These are phyloP conservation scores for Avena atlantica DNA, from an alignment of 176 grass and related monocot genomes.

Conservation along the genomic window DNA sequence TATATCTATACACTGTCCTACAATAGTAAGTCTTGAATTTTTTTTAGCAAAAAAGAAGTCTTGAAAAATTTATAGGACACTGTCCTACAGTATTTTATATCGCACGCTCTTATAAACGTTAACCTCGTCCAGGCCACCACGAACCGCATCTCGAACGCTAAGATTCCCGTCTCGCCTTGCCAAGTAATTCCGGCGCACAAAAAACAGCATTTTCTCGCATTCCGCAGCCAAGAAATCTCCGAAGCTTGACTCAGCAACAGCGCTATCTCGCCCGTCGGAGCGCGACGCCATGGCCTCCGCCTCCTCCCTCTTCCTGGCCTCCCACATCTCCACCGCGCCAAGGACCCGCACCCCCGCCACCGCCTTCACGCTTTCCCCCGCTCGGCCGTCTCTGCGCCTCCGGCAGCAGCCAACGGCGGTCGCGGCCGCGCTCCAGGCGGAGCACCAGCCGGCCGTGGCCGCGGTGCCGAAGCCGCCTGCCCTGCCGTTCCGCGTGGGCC, in stretches of 20 bases:
- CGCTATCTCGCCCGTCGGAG: constrained; percentile 31
- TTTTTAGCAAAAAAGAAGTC: too few relatives aligned
- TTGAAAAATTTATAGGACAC: too few relatives aligned
- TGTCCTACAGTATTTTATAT: too few relatives aligned
- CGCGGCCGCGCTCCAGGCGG: constrained; percentile 65
- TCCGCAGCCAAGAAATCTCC: not conserved
- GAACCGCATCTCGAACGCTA: constrained; percentile 32
- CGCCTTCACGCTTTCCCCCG: not conserved
- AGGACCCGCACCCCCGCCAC: not conserved
- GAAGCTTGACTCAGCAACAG: constrained; percentile 18
- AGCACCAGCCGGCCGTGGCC: constrained; percentile 65
- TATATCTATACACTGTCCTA: too few relatives aligned
- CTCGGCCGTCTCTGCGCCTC: constrained; percentile 25
- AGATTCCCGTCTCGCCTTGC: constrained; percentile 24
- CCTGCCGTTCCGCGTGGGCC: constrained; percentile 85
- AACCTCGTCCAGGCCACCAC: not conserved
- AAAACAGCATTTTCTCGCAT: constrained; percentile 30
- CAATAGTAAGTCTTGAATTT: too few relatives aligned
- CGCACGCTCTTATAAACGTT: not conserved
- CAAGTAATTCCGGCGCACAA: constrained; percentile 40
- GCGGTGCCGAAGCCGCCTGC: constrained; percentile 61
- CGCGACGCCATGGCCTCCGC: constrained; percentile 67
- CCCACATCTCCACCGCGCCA: constrained; percentile 49
- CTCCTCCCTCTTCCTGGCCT: constrained; percentile 55
- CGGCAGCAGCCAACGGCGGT: constrained; percentile 14